Percentiles rank a stretch among this genome's conserved stretches.
Evolutionary conservation across 352 stramenopile species (phyloP).

Genomic region (Pythium oligandrum): DNA sequence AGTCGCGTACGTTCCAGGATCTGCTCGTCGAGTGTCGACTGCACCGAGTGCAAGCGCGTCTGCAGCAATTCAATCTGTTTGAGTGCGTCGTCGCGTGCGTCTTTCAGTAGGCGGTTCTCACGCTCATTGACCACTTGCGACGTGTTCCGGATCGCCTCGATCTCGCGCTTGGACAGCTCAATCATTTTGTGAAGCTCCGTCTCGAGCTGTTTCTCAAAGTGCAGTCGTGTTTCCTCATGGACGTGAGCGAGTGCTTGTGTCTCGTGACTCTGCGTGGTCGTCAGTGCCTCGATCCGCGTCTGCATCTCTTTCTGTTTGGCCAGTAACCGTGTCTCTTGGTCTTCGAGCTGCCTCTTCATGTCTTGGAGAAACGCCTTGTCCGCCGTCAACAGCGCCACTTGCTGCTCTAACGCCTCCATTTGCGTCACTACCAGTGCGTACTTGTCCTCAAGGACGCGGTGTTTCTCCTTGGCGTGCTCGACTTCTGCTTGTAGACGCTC

Average conservation of each 20-base stretch:
- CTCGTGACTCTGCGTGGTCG: constrained; percentile 33
- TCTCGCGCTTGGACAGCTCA: constrained; percentile 60
- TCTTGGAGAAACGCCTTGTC: constrained; percentile 67
- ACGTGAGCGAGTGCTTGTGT: constrained; percentile 31
- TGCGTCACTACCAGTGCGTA: constrained; percentile 5
- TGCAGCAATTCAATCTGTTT: constrained; percentile 59
- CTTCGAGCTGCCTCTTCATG: constrained; percentile 49
- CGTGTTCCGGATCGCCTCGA: constrained; percentile 61
- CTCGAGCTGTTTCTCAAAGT: constrained; percentile 68
- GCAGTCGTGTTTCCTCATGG: constrained; percentile 50
- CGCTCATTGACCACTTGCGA: constrained; percentile 65
- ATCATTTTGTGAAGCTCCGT: constrained; percentile 66
- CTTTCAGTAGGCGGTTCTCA: constrained; percentile 66
- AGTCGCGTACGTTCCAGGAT: constrained; percentile 45
- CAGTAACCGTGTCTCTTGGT: constrained; percentile 36
- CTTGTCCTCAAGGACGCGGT: constrained; percentile 28
- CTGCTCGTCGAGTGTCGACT: constrained; percentile 50
- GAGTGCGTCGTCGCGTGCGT: constrained; percentile 52
- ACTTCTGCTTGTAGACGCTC: constrained; percentile 7
- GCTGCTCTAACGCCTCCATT: constrained; percentile 22
- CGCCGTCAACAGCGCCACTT: constrained; percentile 34
- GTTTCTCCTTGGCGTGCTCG: constrained; percentile 32
- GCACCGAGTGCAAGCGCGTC: constrained; percentile 35
- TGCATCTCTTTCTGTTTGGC: constrained; percentile 34
- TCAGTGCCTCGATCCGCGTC: constrained; percentile 28